Base-by-base conservation (phyloP, 257 asterid genomes). In the Coffea canephora region DNA sequence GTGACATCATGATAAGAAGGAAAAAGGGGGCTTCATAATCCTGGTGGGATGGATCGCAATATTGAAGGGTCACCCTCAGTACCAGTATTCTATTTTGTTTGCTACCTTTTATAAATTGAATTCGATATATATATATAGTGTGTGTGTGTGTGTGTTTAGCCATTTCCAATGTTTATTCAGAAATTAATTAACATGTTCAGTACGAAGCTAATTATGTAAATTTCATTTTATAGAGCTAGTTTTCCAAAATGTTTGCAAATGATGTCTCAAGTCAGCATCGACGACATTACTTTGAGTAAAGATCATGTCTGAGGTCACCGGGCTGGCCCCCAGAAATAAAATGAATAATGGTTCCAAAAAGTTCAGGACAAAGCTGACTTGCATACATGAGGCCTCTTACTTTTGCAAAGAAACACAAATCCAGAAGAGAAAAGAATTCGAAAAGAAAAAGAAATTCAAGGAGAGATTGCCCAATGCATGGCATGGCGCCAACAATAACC, bases 281-380 rank as follows among this genome's bases (percentile, higher is more conserved):
- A 59, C 8, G 0, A n/a, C n/a, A n/a, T 61, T 23, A 31, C 67
- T 61, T 61, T 8, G 31, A 59, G 31, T 59, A 59, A 11, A 59
- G 3, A 59, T 39, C 43, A 2, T 59, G 5, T 59, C 2, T 23
- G 66, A 21, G 66, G 13, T 8, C 31, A 59, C 25, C 3, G 6
- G 65, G 31, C 19, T 12, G 66, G 50, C 4, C 9, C 65, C 50
- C 1, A 11, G 6, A 67, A 77, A 77, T 10, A 50, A 1, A 50
- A 50, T 12, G 0, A 50, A 2, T 34, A 77, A 66, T 49, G 48
- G 19, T 21, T 31, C 13, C 13, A 16, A 77, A 66, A 66, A 34
- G n/a, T 27, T 77, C 18, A 65, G 50, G 48, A 67, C 80, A 19
- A 50, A 67, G 41, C 75, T 67, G 80, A 67, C 80, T 77, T 77